Base-by-base conservation (phyloP, 352 stramenopile genomes). In the Aphanomyces euteiches region DNA sequence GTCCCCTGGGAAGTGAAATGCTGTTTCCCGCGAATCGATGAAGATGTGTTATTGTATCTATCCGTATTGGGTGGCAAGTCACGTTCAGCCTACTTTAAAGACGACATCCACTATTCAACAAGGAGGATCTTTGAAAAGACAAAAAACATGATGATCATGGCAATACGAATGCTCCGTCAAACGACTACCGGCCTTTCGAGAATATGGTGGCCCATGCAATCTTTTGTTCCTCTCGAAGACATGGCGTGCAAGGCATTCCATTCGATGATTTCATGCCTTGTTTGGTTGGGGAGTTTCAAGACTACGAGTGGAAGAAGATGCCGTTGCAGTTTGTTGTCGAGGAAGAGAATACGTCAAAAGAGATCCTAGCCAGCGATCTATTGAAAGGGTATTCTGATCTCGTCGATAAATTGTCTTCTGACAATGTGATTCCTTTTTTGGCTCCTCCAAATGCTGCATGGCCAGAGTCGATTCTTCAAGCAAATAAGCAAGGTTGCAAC, bases 11-110 rank as follows among this genome's bases (percentile, higher is more conserved):
- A 73, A 39, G 57, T 50, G 36, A 69, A 48, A 34, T 75, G 64
- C 36, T 60, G 69, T 61, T 77, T 77, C 10, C 67, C 74, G 7
- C 19, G 28, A 56, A 70, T 79, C 4, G 45, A 74, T 3, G 34
- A 77, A 38, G 75, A 80, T 34, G n/a, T 80, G 59, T 13, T 80
- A 58, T 67, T 80, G 50, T 78, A 80, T 37, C 39, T 80, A 21
- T 63, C 72, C 15, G 48, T 80, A 21, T 56, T 80, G 43, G 74
- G 67, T 3, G 73, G 76, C 7, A 77, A 79, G 12, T 36, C 7
- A 2, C 73, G 54, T 12, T 63, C 72, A 3, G 36, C 15, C 39
- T 78, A 75, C 47, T 10, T 17, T 47, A 19, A 28, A 28, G 0
- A 28, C 28, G 28, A 28, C 28, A 2, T 28, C 28, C 28, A 28